A percentile compares a stretch with the other conserved stretches of the same genome.
Conservation (phyloP, 2,329 filamentous ascomycete genomes). For the Colletotrichum simmondsii region DNA sequence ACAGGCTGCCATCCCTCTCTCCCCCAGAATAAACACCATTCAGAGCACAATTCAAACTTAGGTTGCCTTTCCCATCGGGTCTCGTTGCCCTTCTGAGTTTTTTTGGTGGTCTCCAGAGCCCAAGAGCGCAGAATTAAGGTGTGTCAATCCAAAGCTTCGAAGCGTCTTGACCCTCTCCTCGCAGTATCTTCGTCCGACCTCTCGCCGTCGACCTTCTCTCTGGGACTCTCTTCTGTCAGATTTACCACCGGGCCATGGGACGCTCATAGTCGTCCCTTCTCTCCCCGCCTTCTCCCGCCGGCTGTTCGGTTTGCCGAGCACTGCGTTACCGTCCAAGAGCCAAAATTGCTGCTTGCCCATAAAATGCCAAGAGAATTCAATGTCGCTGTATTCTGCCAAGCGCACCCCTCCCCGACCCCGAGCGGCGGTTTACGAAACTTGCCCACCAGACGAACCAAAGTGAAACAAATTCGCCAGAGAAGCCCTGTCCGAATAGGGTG, state of each 20-base stretch:
- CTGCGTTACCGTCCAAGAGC: neutral
- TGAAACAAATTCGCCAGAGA: conserved; percentile 18
- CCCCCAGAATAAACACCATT: conserved; percentile 2
- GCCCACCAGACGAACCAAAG: conserved; percentile 28
- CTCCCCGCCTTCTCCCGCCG: neutral
- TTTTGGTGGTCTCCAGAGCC: neutral
- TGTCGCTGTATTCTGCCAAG: conserved; percentile 20
- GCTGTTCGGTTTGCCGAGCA: conserved; percentile 20
- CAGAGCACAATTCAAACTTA: no score
- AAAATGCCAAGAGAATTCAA: conserved; percentile 16
- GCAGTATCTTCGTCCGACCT: neutral
- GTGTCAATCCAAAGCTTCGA: neutral
- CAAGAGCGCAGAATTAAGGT: neutral
- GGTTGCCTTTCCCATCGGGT: neutral
- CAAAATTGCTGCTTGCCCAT: neutral
- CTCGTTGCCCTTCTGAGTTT: neutral
- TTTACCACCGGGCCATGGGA: neutral
- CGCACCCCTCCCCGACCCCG: neutral
- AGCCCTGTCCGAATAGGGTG: neutral
- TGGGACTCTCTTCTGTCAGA: neutral
- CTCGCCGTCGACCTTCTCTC: neutral
- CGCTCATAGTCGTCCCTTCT: neutral
- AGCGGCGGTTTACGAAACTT: conserved; percentile 14
- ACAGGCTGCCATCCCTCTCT: neutral
- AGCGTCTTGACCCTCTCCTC: conserved; percentile 3